Percentiles rank a stretch among this genome's conserved stretches.
Evolutionary conservation across 1,284 basidiomycete genomes (phyloP).

Genomic region (Anthracocystis setariae): DNA sequence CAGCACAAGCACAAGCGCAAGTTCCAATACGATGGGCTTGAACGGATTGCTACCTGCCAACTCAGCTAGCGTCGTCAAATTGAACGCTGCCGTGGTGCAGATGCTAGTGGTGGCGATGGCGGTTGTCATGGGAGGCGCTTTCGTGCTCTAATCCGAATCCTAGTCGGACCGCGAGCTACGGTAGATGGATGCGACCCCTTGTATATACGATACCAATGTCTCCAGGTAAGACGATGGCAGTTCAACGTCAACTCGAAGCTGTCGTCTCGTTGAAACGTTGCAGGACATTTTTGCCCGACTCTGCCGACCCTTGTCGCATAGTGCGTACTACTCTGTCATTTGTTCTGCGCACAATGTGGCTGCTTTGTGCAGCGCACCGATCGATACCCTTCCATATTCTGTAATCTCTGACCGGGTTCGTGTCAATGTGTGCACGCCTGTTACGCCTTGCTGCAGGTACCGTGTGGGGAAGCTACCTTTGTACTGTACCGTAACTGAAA

Average conservation of each 20-base stretch:
- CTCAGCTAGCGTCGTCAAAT: not conserved
- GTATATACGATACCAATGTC: not conserved
- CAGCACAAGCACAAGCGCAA: constrained; percentile 5
- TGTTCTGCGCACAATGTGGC: constrained; percentile 2
- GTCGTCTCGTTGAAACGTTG: too few species aligned
- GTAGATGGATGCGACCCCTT: not conserved
- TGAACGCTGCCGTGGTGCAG: not conserved
- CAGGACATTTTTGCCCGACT: too few species aligned
- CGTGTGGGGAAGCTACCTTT: not conserved
- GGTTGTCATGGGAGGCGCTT: constrained; percentile 12
- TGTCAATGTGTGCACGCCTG: too few species aligned
- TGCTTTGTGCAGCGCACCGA: constrained; percentile 5
- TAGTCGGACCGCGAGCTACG: too few species aligned
- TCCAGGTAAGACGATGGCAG: not conserved
- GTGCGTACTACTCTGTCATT: too few species aligned
- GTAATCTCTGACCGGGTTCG: too few species aligned
- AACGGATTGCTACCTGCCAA: constrained; percentile 3
- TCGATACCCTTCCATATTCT: constrained; percentile 4
- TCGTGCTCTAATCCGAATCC: too few species aligned
- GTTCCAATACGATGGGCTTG: constrained; percentile 1
- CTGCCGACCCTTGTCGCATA: too few species aligned
- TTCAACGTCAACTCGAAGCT: too few species aligned
- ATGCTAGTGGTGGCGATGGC: not conserved
- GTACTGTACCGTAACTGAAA: too few species aligned
- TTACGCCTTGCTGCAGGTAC: too few species aligned